phyloP scores from a whole-genome alignment of 2,329 filamentous ascomycete genomes.

The Colletotrichum aenigma region DNA sequence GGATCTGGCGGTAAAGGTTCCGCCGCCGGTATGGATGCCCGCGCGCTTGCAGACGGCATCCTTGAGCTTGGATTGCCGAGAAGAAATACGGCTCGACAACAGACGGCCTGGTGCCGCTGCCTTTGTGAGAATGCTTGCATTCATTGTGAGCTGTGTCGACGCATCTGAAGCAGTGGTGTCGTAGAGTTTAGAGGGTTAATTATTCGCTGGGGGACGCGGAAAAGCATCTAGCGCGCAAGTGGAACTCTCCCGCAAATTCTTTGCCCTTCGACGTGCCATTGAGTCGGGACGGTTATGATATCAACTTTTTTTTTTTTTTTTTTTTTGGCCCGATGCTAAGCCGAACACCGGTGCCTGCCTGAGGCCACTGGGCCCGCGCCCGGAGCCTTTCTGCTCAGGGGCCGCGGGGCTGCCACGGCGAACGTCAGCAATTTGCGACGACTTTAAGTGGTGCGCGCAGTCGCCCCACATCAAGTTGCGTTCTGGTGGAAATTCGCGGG shows the following conservation, averaged over 20 bases:
- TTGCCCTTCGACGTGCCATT: conserved; percentile 24
- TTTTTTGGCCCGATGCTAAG: conserved; percentile 19
- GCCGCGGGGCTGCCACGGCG: neutral
- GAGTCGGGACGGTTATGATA: conserved; percentile 17
- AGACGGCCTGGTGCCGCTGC: conserved; percentile 49
- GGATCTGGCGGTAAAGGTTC: conserved; percentile 12
- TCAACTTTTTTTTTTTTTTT: conserved; percentile 12
- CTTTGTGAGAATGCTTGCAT: conserved; percentile 51
- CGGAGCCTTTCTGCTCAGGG: neutral
- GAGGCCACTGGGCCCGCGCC: neutral
- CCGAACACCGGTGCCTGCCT: conserved; percentile 10
- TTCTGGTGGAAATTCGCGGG: conserved; percentile 13
- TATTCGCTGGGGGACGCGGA: neutral
- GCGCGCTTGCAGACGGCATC: conserved; percentile 42
- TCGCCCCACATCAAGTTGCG: neutral
- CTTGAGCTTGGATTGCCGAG: conserved; percentile 43
- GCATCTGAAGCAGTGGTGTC: conserved; percentile 12
- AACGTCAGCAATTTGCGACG: conserved; percentile 15
- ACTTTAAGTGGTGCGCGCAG: conserved; percentile 16
- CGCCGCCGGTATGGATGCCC: conserved; percentile 14
- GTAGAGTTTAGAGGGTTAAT: conserved; percentile 11
- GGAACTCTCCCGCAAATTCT: conserved; percentile 27
- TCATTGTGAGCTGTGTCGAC: conserved; percentile 42
- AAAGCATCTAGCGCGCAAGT: conserved; percentile 12
- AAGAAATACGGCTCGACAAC: conserved; percentile 36